Conservation (phyloP, 192 early-diverging fungal genomes). For the Geranomyces variabilis region DNA sequence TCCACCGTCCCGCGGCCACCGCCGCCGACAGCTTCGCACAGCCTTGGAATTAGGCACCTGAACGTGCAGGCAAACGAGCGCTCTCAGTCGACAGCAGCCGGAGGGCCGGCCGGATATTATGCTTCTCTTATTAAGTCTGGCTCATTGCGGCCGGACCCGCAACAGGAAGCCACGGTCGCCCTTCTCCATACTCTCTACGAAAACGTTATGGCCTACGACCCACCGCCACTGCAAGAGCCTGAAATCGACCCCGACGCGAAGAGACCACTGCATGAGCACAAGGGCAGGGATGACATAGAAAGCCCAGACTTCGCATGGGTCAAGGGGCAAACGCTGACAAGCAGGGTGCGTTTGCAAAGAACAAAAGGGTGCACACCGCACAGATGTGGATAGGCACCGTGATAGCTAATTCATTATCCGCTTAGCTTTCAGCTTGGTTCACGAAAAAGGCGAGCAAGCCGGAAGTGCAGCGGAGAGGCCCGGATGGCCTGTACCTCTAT, state of each 20-base stretch:
- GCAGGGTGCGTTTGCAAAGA: constrained; percentile 8
- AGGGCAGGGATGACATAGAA: constrained; percentile 29
- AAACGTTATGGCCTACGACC: constrained; percentile 21
- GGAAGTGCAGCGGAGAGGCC: constrained; percentile 27
- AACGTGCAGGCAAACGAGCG: too few relatives aligned
- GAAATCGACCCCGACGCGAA: neutral
- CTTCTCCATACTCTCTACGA: constrained; percentile 40
- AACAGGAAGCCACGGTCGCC: constrained; percentile 69
- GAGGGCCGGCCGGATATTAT: constrained; percentile 25
- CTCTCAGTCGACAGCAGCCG: neutral
- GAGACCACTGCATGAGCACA: constrained; percentile 20
- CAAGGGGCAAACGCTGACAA: constrained; percentile 17
- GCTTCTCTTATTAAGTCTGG: constrained; percentile 52
- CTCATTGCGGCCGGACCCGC: constrained; percentile 64
- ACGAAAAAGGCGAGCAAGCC: neutral
- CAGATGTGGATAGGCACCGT: too few relatives aligned
- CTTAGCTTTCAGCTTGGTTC: neutral
- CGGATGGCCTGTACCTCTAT: constrained; percentile 50
- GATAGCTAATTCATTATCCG: neutral
- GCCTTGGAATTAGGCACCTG: too few relatives aligned
- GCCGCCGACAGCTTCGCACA: too few relatives aligned
- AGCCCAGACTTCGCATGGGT: constrained; percentile 42
- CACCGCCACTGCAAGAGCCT: constrained; percentile 29
- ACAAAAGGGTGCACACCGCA: too few relatives aligned
- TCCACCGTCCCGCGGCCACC: too few relatives aligned